These are phyloP conservation scores for Odontarrhena argentea DNA, from an alignment of 345 rosid genomes.

Conservation along the genomic window DNA sequence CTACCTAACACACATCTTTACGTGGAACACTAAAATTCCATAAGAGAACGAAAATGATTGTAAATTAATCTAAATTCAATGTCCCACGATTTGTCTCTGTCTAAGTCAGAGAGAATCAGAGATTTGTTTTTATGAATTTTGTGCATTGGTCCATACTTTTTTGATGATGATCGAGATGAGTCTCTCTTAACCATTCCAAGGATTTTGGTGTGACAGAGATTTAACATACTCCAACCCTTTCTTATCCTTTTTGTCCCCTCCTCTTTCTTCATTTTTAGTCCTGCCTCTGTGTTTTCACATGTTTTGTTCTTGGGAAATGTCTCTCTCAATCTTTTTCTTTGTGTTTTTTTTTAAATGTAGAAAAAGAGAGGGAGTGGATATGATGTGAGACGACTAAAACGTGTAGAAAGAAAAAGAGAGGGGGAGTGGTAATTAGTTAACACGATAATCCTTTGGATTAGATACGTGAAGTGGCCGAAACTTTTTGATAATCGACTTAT, in stretches of 20 bases:
- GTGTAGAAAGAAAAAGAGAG: slow-evolving; percentile 22
- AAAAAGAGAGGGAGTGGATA: neutral
- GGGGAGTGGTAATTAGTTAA: slow-evolving; percentile 8
- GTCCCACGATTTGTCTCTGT: slow-evolving; percentile 38
- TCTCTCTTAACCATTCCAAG: slow-evolving; percentile 19
- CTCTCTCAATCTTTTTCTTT: slow-evolving; percentile 31
- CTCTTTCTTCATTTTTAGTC: slow-evolving; percentile 7
- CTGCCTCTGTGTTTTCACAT: slow-evolving; percentile 37
- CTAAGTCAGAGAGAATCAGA: slow-evolving; percentile 34
- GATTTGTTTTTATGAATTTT: slow-evolving; percentile 19
- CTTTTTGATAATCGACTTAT: neutral
- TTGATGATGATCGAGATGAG: neutral
- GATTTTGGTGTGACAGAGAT: slow-evolving; percentile 34
- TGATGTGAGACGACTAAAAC: slow-evolving; percentile 32
- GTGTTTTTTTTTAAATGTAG: neutral
- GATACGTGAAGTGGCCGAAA: slow-evolving; percentile 34
- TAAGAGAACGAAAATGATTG: slow-evolving; percentile 25
- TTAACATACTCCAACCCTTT: slow-evolving; percentile 43
- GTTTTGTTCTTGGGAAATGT: slow-evolving; percentile 29
- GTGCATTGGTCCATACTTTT: slow-evolving; percentile 35
- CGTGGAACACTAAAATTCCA: slow-evolving; percentile 38
- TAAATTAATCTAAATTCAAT: slow-evolving; percentile 34
- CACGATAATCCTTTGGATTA: slow-evolving; percentile 22
- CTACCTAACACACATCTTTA: slow-evolving; percentile 31
- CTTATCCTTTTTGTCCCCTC: slow-evolving; percentile 37